These are phyloP conservation scores for Quercus variabilis DNA, from an alignment of 306 rosid genomes.

Conservation along the genomic window DNA sequence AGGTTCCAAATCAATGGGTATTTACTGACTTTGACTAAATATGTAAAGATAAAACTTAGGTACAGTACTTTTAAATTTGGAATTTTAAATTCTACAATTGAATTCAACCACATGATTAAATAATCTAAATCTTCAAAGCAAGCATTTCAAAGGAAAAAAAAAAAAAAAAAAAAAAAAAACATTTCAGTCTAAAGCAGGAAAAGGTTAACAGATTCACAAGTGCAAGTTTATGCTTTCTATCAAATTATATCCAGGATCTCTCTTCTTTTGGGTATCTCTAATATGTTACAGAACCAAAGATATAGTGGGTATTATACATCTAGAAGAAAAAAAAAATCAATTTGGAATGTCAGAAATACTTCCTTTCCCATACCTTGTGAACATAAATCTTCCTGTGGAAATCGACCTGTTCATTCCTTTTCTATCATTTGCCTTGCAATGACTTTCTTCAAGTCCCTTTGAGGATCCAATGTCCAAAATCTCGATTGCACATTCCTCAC, in stretches of 20 bases:
- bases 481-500: conserved; percentile 8
- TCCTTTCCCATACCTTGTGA: conserved; percentile 34
- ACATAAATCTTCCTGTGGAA: conserved; percentile 39
- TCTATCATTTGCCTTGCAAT: conserved; percentile 6
- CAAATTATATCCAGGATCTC: not conserved
- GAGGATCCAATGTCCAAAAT: conserved; percentile 29
- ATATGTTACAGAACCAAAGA: conserved; percentile 1
- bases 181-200: too few species aligned
- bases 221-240: not conserved
- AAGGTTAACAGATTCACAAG: not conserved
- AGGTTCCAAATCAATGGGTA: too few species aligned
- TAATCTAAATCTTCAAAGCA: too few species aligned
- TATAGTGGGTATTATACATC: not conserved
- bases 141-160: too few species aligned
- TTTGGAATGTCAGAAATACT: conserved; percentile 28
- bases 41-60: too few species aligned
- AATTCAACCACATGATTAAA: too few species aligned
- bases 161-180: too few species aligned
- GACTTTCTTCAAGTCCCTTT: conserved; percentile 19
- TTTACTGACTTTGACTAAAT: too few species aligned
- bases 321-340: conserved; percentile 4
- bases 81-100: too few species aligned
- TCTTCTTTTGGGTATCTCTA: conserved; percentile 6
- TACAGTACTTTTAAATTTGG: too few species aligned
- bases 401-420: conserved; percentile 40